Evolutionary conservation across 2,329 filamentous ascomycete genomes (phyloP).

Genomic region (Corniculantispora saksenae): DNA sequence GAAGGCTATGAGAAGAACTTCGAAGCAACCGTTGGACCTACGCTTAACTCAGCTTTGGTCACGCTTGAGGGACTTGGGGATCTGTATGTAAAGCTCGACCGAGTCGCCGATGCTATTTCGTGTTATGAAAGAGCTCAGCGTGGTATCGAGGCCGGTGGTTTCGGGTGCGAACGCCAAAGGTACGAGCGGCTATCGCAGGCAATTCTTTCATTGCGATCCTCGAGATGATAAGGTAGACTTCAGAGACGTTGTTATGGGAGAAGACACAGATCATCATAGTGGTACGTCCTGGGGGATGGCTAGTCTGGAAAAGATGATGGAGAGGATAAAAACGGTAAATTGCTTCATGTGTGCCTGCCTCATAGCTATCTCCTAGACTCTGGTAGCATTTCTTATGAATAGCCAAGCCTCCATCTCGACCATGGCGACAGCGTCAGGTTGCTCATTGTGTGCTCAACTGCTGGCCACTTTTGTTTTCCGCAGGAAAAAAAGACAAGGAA

Average conservation of each 20-base stretch:
- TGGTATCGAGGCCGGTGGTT: not conserved
- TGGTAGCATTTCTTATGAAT: no score
- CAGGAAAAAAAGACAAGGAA: no score
- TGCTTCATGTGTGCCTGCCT: no score
- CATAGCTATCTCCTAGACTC: no score
- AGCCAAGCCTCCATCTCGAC: no score
- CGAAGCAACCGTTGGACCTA: not conserved
- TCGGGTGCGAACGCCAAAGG: not conserved
- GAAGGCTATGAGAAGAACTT: not conserved
- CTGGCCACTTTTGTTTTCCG: no score
- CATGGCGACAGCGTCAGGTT: no score
- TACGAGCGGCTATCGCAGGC: not conserved
- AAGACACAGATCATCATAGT: not conserved
- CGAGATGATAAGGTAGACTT: not conserved
- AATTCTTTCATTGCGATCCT: not conserved
- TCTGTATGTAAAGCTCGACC: not conserved
- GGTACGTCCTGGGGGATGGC: not conserved
- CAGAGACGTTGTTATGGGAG: not conserved
- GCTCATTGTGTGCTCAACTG: no score
- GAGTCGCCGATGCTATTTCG: not conserved
- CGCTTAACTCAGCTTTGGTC: not conserved
- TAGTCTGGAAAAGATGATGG: not conserved
- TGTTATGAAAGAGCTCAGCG: not conserved
- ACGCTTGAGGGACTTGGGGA: not conserved
- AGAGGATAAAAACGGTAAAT: no score